Evolutionary conservation across 371 early-diverging fungal species (phyloP), one percentile per base, ranked within the genome.

Genomic region (Mucor velutinosus): DNA sequence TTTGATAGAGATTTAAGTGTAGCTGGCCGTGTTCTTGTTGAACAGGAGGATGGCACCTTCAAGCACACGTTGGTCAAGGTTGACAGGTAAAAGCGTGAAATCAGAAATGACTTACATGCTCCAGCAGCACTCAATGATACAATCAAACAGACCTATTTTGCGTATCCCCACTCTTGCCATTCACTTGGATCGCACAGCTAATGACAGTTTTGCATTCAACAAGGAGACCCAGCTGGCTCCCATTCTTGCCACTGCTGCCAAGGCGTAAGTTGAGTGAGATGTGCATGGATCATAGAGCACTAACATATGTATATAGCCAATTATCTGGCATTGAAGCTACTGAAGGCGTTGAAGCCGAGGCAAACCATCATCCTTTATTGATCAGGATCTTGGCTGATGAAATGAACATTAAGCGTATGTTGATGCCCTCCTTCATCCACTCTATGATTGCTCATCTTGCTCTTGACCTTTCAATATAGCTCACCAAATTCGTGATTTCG

Each of bases 91-190:
- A 17, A 25, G 30, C 30, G 30, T 51, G 25, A n/a, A 0, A 58
- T 19, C 32, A 19, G 8, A 41, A 19, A 14, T 17, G 4, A 30
- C n/a, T 14, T 14, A 11, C 7, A 51, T 12, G 25, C 23, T 35
- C 39, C 25, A 17, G 0, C 10, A 41, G 23, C 4, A 1, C 15
- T 51, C 19, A 23, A 23, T 41, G 4, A 35, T 41, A 29, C 10
- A 69, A 11, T 1, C n/a, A 39, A 61, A 33, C 33, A 82, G 89
- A 64, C 95, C 99, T 8, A 93, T 98, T 61, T 81, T 98, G 68
- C 88, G 95, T 63, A 92, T 99, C 66, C 99, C 99, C 39, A 97
- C 94, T 14, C 83, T 99, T 39, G 98, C 99, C 37, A 97, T 97
- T 75, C 99, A 99, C 75, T 83, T 99, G 71, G 97, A 98, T 70